phyloP scores from a whole-genome alignment of 169 alveolate genomes.

The Plasmodium fragile region DNA sequence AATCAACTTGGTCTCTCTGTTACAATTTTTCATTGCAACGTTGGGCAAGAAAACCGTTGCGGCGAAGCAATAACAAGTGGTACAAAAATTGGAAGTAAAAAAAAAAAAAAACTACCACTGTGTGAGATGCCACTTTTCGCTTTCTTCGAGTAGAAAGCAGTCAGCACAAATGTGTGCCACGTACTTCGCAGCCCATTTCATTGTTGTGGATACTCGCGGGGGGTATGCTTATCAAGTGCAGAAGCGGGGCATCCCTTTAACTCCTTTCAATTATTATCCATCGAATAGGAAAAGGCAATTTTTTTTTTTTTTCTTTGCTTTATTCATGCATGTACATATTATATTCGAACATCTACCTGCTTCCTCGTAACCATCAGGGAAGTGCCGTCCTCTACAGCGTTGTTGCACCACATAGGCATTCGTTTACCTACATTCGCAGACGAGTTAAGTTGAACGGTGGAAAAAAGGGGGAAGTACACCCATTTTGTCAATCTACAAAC shows the following conservation, averaged over 20 bases:
- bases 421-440: background rate
- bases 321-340: background rate
- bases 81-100: background rate
- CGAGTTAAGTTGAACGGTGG: background rate
- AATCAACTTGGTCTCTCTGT: constrained; percentile 41
- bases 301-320: background rate
- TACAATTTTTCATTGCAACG: constrained; percentile 45
- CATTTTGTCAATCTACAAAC: background rate
- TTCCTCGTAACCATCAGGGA: background rate
- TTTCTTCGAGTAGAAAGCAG: background rate
- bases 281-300: background rate
- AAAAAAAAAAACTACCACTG: background rate
- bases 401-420: background rate
- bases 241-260: background rate
- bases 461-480: background rate
- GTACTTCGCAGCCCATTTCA: background rate
- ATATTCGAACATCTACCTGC: background rate
- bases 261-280: background rate
- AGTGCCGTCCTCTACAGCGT: background rate
- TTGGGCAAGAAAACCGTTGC: background rate
- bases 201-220: background rate
- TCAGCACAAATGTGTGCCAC: background rate
- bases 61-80: background rate
- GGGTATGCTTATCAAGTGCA: background rate
- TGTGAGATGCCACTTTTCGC: background rate